Conservation (phyloP, 768 basidiomycete species). For the Phaeotremella fagi region DNA sequence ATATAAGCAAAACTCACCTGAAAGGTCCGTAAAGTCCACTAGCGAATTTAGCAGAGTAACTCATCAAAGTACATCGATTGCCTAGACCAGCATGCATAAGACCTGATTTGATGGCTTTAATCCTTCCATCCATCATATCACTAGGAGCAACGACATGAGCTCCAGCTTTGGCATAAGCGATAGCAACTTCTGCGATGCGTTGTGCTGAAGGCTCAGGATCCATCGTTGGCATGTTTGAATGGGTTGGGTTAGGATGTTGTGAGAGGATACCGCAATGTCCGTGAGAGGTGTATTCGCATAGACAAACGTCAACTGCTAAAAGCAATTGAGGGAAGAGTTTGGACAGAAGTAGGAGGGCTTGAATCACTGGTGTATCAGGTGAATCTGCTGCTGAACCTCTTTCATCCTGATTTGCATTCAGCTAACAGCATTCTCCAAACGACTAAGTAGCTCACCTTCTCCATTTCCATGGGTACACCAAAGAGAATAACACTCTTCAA, state of each 20-base stretch:
- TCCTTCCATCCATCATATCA: slow-evolving; percentile 99
- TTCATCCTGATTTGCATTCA: slow-evolving; percentile 57
- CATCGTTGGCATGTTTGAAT: slow-evolving; percentile 49
- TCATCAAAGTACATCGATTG: slow-evolving; percentile 89
- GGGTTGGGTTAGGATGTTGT: slow-evolving; percentile 32
- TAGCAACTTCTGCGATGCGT: slow-evolving; percentile 87
- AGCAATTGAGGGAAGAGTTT: slow-evolving; percentile 74
- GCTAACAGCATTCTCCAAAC: not conserved
- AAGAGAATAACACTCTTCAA: slow-evolving; percentile 89
- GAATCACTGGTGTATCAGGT: slow-evolving; percentile 82
- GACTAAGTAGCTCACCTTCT: slow-evolving; percentile 25
- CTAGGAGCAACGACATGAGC: slow-evolving; percentile 97
- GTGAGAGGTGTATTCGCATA: slow-evolving; percentile 99
- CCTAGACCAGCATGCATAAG: slow-evolving; percentile 78
- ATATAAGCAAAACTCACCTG: slow-evolving; percentile 55
- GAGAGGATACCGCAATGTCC: slow-evolving; percentile 77
- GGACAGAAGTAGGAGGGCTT: slow-evolving; percentile 75
- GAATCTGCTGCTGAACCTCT: slow-evolving; percentile 87
- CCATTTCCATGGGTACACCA: slow-evolving; percentile 46
- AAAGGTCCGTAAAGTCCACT: slow-evolving; percentile 94
- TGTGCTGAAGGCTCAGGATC: slow-evolving; percentile 69
- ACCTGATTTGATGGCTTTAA: slow-evolving; percentile 78
- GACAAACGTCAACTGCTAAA: slow-evolving; percentile 90
- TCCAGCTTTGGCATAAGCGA: slow-evolving; percentile 89
- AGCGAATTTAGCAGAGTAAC: slow-evolving; percentile 96